These are phyloP conservation scores for Claviceps lovelessii DNA, from an alignment of 2,329 filamentous ascomycete genomes.

Conservation along the genomic window DNA sequence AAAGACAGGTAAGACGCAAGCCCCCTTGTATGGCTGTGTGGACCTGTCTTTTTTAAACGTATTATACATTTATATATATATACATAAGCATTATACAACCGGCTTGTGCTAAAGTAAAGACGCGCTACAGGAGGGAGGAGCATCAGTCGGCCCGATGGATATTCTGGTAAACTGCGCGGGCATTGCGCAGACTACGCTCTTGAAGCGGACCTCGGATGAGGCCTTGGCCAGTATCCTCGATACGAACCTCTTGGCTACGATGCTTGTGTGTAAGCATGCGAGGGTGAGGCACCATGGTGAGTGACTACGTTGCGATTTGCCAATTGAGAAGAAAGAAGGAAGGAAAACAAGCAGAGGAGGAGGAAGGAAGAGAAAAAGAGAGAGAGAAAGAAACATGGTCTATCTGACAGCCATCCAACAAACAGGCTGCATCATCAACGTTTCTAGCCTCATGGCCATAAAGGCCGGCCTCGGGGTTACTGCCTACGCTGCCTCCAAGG, in stretches of 20 bases:
- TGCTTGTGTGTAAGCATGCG: slow-evolving; percentile 42
- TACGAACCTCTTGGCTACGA: slow-evolving; percentile 57
- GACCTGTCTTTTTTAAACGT: background rate
- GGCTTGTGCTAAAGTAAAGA: background rate
- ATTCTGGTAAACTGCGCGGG: slow-evolving; percentile 73
- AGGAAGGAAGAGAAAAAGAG: background rate
- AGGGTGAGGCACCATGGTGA: slow-evolving; percentile 20
- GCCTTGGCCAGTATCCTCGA: slow-evolving; percentile 45
- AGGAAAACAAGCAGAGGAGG: background rate
- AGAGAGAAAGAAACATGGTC: background rate
- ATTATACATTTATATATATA: too few species aligned
- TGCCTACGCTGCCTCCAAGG: slow-evolving; percentile 67
- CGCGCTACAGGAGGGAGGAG: background rate
- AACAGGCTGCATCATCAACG: slow-evolving; percentile 60
- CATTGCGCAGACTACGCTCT: slow-evolving; percentile 48
- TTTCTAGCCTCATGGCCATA: slow-evolving; percentile 60
- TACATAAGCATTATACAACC: too few species aligned
- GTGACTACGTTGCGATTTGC: background rate
- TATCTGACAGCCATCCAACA: background rate
- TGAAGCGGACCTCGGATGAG: slow-evolving; percentile 38
- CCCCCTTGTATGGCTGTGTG: background rate
- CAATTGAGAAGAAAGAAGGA: too few species aligned
- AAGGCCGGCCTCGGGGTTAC: slow-evolving; percentile 57
- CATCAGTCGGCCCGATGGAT: slow-evolving; percentile 24
- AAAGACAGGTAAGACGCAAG: background rate